Evolutionary conservation across 202 grass and related monocot genomes (phyloP), one percentile per base, ranked within the genome.

Genomic region (Panicum virgatum): DNA sequence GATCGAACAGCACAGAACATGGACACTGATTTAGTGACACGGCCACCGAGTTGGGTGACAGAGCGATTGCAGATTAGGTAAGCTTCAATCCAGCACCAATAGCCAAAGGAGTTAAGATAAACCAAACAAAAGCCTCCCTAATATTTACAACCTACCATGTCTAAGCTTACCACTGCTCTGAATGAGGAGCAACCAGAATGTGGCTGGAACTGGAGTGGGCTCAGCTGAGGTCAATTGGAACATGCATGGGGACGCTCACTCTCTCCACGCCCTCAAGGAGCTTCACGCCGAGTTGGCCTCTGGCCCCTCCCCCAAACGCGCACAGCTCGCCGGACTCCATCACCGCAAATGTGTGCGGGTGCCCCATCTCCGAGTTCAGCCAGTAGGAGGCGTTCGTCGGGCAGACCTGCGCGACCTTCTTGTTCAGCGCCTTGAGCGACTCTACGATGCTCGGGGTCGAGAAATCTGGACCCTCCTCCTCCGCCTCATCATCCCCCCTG

Each of bases 241-340:
- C 85, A 1, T 34, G 53, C 82, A 67, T 69, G 2, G 84, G 84
- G 36, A n/a, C 43, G 14, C 38, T 77, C 62, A 46, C 39, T 75
- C 76, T 79, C 0, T 78, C 86, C 18, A 87, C 46, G 34, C 75
- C 81, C 9, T 74, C 89, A 6, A 25, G 9, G 12, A 91, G 89
- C 69, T 84, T 83, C 9, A 87, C 27, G 15, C 89, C 89, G 6
- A 91, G 89, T 77, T 91, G 89, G 20, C 89, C 89, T 68, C 86
- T 87, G 63, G 77, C 62, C 52, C 80, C 89, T 12, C 81, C 85
- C 14, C 89, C 89, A 2, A 87, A 85, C 3, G 84, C 85, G 29
- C 66, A 87, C 58, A 91, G n/a, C 10, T 73, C 87, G 16, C 85
- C 89, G 0, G 89, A 84, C 37, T 91, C 77, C 61, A 74, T 87